Evolutionary conservation across 768 basidiomycete species (phyloP), one percentile per base, ranked within the genome.

Genomic region (Cystoderma amianthinum): DNA sequence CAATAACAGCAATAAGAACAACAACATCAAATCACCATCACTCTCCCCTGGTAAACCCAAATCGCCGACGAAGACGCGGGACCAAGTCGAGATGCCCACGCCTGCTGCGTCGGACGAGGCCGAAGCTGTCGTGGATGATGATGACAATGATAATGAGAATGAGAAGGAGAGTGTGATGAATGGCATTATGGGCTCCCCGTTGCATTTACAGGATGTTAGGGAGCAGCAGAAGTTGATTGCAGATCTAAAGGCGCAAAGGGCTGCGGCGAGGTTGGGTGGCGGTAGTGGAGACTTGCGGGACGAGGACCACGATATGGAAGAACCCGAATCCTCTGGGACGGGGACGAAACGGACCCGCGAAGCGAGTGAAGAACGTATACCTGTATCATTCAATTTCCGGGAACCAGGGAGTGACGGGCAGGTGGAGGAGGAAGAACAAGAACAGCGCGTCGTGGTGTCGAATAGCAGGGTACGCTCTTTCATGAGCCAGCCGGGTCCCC

Each of bases 381-480:
- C 67, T 20, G 48, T 78, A 42, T 57, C 64, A 41, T 82, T 88
- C 54, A 62, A 81, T 30, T 81, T 86, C 62, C 82, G 80, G 58
- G 80, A 87, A 42, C 79, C 79, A 5, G n/a, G n/a, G n/a, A n/a
- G n/a, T n/a, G n/a, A n/a, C n/a, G n/a, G n/a, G n/a, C n/a, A n/a
- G n/a, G n/a, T n/a, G n/a, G n/a, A n/a, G n/a, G n/a, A n/a, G n/a
- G n/a, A n/a, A n/a, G 80, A 84, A 58, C 53, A 62, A 1, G 75
- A 71, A 35, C 74, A 82, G 48, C 58, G 71, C 21, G 53, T 48
- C n/a, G 69, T 72, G 47, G 66, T 65, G 11, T 67, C 79, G 21
- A 91, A 91, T 56, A 74, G 72, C 36, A 74, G 89, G 35, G 68
- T 81, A 38, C 61, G 70, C 21, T 58, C 76, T 44, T 74, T 75